Evolutionary conservation across 352 stramenopile species (phyloP).

Genomic region (Ophiocytium majus): DNA sequence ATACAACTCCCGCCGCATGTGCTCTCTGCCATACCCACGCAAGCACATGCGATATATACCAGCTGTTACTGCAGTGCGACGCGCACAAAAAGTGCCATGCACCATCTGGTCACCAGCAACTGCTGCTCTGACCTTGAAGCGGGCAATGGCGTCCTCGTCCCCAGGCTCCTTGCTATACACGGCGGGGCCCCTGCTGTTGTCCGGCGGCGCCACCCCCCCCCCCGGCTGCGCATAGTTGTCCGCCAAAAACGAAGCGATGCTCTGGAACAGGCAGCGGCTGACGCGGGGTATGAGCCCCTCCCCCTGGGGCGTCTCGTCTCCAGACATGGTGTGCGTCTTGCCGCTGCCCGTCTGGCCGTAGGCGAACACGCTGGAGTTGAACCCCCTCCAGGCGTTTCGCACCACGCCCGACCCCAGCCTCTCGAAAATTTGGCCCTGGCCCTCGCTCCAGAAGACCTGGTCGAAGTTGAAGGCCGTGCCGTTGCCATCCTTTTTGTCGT

Average conservation of each 20-base stretch:
- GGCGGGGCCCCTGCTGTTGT: no score
- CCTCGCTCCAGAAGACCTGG: conserved; percentile 46
- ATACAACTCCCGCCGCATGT: no score
- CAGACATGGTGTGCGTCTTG: conserved; percentile 52
- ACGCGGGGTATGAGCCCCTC: conserved; percentile 28
- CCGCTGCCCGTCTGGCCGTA: conserved; percentile 48
- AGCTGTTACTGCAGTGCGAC: no score
- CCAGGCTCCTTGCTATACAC: neutral
- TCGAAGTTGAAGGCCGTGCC: conserved; percentile 41
- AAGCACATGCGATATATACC: no score
- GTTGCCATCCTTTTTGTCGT: neutral
- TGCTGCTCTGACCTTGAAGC: neutral
- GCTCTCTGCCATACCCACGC: no score
- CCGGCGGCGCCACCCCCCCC: no score
- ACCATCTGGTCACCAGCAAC: no score
- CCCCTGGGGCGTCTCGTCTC: neutral
- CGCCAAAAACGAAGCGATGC: conserved; percentile 14
- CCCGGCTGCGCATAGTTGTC: no score
- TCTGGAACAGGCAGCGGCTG: conserved; percentile 23
- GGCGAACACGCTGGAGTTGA: conserved; percentile 51
- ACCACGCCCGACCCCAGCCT: conserved; percentile 32
- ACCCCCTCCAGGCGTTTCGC: conserved; percentile 30
- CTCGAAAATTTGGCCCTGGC: neutral
- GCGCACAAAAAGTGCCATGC: no score
- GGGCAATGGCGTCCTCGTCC: neutral